Evolutionary conservation across 805 yeast genomes (phyloP).

Genomic region (Priceomyces medius): DNA sequence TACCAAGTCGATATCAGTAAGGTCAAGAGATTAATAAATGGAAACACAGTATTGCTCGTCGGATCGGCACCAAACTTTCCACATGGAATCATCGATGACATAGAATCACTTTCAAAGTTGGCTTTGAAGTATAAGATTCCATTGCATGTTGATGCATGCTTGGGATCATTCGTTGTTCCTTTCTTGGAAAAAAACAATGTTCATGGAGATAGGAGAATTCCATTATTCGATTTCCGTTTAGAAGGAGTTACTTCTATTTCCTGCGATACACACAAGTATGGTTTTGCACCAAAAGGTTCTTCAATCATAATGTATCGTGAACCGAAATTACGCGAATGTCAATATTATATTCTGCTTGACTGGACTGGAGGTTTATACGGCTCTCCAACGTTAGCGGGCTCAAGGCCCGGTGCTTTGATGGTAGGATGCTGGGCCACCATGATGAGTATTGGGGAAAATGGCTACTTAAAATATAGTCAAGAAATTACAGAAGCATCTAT

Average conservation of each 20-base stretch:
- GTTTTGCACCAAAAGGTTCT: conserved; percentile 97
- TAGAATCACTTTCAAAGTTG: conserved; percentile 62
- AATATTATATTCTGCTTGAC: conserved; percentile 76
- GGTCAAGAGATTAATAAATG: conserved; percentile 64
- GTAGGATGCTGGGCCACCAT: conserved; percentile 99
- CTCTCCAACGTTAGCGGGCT: conserved; percentile 94
- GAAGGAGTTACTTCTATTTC: conserved; percentile 94
- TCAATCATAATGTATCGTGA: conserved; percentile 87
- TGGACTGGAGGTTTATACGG: conserved; percentile 98
- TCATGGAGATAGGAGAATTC: conserved; percentile 45
- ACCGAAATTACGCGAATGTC: conserved; percentile 65
- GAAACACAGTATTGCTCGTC: conserved; percentile 76
- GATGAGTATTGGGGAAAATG: conserved; percentile 77
- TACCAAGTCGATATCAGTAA: conserved; percentile 64
- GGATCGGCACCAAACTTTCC: conserved; percentile 99
- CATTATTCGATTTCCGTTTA: conserved; percentile 78
- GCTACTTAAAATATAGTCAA: conserved; percentile 65
- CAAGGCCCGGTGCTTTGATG: conserved; percentile 94
- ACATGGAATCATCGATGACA: conserved; percentile 93
- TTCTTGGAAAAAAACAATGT: conserved; percentile 60
- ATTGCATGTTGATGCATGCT: conserved; percentile 92
- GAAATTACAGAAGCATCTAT: conserved; percentile 68
- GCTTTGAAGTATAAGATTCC: conserved; percentile 74
- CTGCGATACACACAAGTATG: conserved; percentile 99
- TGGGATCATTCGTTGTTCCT: conserved; percentile 89